These are phyloP conservation scores for Pythium sp. DNA, from an alignment of 352 stramenopile species.

Conservation along the genomic window DNA sequence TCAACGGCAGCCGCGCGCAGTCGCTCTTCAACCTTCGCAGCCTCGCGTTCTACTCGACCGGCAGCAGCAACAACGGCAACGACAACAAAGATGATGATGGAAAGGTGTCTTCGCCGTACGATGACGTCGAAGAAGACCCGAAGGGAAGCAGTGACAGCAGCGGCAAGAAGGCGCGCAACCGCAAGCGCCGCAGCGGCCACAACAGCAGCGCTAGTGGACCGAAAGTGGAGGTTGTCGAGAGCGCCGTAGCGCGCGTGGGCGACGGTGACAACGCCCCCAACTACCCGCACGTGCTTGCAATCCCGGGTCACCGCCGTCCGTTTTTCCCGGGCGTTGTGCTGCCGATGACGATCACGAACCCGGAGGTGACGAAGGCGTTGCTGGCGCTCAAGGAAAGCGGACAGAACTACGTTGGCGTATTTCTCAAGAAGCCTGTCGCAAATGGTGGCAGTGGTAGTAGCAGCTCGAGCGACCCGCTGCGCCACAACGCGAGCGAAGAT, in stretches of 20 bases:
- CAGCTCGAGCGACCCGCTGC: conserved; percentile 28
- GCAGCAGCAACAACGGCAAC: conserved; percentile 20
- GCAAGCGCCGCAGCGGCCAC: conserved; percentile 1
- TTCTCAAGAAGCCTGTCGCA: conserved; percentile 82
- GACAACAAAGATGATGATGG: conserved; percentile 22
- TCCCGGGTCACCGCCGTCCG: conserved; percentile 68
- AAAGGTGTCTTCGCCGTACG: conserved; percentile 25
- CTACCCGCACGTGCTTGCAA: conserved; percentile 76
- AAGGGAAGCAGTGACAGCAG: not conserved
- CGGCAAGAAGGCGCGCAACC: not conserved
- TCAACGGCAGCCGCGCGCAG: not conserved
- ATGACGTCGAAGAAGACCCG: not conserved
- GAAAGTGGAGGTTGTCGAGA: conserved; percentile 64
- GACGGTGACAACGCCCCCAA: conserved; percentile 68
- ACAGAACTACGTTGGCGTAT: conserved; percentile 93
- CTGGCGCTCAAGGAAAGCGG: conserved; percentile 83
- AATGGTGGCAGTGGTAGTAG: not conserved
- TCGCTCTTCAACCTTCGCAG: conserved; percentile 7
- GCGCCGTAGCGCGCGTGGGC: conserved; percentile 49
- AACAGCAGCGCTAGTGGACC: conserved; percentile 13
- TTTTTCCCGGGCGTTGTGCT: conserved; percentile 84
- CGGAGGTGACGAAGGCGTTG: conserved; percentile 86
- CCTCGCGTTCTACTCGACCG: conserved; percentile 26
- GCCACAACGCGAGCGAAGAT: conserved; percentile 59
- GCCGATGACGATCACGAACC: conserved; percentile 85